A percentile compares a stretch with the other conserved stretches of the same genome.
phyloP scores from a whole-genome alignment of 2,329 filamentous ascomycete genomes.

The Pyrenochaeta sp. region DNA sequence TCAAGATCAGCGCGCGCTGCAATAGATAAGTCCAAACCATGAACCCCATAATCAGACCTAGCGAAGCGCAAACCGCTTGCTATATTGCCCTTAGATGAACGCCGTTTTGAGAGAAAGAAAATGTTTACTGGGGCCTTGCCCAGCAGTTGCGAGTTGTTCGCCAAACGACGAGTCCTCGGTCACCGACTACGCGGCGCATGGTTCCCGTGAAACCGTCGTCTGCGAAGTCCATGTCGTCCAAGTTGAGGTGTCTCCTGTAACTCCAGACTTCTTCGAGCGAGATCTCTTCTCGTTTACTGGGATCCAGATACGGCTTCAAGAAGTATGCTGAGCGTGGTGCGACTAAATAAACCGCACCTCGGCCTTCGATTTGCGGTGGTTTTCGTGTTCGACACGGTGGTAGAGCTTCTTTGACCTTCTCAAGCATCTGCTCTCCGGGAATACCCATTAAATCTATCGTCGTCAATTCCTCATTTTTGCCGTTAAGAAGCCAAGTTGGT shows the following conservation, averaged over 20 bases:
- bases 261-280: conserved; percentile 76
- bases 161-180: conserved; percentile 57
- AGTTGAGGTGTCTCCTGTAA: conserved; percentile 72
- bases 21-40: background rate
- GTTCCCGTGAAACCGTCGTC: conserved; percentile 80
- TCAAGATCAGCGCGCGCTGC: conserved; percentile 1
- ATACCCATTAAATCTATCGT: conserved; percentile 80
- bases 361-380: conserved; percentile 56
- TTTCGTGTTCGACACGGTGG: conserved; percentile 52
- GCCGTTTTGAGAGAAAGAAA: background rate
- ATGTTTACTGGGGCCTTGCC: conserved; percentile 12
- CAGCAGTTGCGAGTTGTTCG: conserved; percentile 52
- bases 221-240: conserved; percentile 82
- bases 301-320: conserved; percentile 64
- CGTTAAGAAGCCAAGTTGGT: conserved; percentile 80
- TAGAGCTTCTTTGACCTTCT: conserved; percentile 65
- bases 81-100: background rate
- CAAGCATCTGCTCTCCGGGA: conserved; percentile 66
- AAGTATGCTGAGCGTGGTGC: conserved; percentile 76
- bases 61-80: background rate
- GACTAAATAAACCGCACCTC: conserved; percentile 67
- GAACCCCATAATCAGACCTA: background rate
- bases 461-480: conserved; percentile 74
- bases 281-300: conserved; percentile 53
- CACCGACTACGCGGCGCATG: conserved; percentile 68